Base-by-base conservation (phyloP, 2,329 filamentous ascomycete species). In the Cytospora piceae region DNA sequence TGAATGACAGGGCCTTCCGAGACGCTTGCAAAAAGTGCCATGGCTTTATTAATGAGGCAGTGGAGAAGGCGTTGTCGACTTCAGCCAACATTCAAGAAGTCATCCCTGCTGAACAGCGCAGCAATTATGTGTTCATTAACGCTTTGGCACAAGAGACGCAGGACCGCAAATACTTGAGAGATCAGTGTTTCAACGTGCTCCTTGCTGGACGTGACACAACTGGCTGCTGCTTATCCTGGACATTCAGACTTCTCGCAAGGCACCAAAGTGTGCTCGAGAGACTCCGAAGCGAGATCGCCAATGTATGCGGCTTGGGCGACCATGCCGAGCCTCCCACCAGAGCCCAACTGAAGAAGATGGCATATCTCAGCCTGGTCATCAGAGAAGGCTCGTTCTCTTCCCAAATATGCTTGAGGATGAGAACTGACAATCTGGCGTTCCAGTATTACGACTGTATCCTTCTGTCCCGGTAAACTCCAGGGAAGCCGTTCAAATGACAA, bases 391-490 rank as follows among this genome's bases (percentile, higher is more conserved):
- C 24, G 52, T 17, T 15, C 8, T 1, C 6, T 6, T 39, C 20
- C 15, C 1, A 5, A 31, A 11, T 14, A 9, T 14, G 20, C 20
- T 4, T 3, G 9, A n/a, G 15, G 7, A 42, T 20, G 4, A 4
- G 7, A 17, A 39, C 39, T 80, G 11, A 63, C 5, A 20, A 58
- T 7, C 2, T 12, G 17, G 4, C 4, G 2, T 2, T 8, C 4
- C 1, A 70, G 64, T 60, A 39, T 70, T 79, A 5, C 75, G 78
- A 2, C 68, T 79, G 7, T 76, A 76, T 64, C 75, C 77, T 0
- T 67, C 72, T 2, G 73, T 78, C 0, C 76, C 77, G 1, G 56
- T 73, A 9, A 79, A 78, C 68, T 71, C 69, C 20, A 73, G 77
- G 24, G 65, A 66, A 20, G 74, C 76, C 0, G 63, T 70, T 7